A percentile compares a stretch with the other conserved stretches of the same genome.
Conservation (phyloP, 345 rosid species). For the Punica granatum region DNA sequence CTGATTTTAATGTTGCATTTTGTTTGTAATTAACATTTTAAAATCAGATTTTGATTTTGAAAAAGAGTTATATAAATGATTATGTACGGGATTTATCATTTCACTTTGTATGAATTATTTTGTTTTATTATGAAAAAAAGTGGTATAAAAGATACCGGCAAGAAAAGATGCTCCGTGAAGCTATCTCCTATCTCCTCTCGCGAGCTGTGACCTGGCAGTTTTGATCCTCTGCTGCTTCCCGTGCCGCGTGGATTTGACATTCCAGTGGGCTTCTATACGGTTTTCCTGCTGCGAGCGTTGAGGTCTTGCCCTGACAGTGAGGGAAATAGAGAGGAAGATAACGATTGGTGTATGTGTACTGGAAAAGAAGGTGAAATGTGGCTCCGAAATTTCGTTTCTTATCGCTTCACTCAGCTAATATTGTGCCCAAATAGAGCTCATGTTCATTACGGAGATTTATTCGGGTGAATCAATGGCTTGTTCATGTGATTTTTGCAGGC, state of each 20-base stretch:
- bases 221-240: background rate
- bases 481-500: constrained; percentile 30
- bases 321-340: constrained; percentile 33
- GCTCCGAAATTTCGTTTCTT: constrained; percentile 33
- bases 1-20: too few species aligned
- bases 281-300: background rate
- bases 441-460: background rate
- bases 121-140: too few species aligned
- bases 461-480: background rate
- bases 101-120: too few species aligned
- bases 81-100: too few species aligned
- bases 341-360: constrained; percentile 47
- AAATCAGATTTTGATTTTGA: too few species aligned
- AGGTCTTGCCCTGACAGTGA: background rate
- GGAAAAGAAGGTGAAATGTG: constrained; percentile 67
- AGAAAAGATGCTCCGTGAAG: constrained; percentile 1
- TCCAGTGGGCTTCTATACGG: background rate
- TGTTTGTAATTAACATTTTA: too few species aligned
- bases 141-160: too few species aligned
- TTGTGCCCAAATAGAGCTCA: background rate
- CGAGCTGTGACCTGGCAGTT: background rate
- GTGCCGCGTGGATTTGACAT: background rate
- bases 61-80: too few species aligned
- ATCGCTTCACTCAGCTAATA: constrained; percentile 1
- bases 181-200: background rate